Evolutionary conservation across 768 basidiomycete genomes (phyloP), one percentile per base, ranked within the genome.

Genomic region (Tylopilus subfusipes): DNA sequence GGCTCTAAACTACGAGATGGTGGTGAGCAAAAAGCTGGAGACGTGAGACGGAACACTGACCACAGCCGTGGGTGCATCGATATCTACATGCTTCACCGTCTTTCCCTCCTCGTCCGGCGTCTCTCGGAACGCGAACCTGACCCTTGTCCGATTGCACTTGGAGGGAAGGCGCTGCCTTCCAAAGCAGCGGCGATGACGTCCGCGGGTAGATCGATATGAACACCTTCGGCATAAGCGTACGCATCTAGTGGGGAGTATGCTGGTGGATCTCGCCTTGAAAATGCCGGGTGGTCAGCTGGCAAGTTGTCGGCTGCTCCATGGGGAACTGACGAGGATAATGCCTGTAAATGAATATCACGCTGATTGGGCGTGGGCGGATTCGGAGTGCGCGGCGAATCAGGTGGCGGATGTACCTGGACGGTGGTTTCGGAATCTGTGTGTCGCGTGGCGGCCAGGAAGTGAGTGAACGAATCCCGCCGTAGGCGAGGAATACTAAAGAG

Each of bases 171-270:
- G 42, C 76, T 78, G 9, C 87, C 87, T 71, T 93, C 94, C 61
- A 97, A 72, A 9, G 93, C 92, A 44, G 91, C 90, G 22, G 90
- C 82, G 62, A 97, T 93, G 53, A 96, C 82, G 61, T 97, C 94
- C 31, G 93, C 91, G 24, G 94, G 94, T 31, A 97, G 76, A 71
- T 97, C 92, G 45, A 95, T 85, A 48, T 90, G 90, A n/a, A 96
- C 90, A 29, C 93, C 94, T 39, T 92, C 93, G 48, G 84, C 76
- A 63, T 92, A 91, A 24, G 83, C 80, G 61, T 78, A 88, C n/a
- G 90, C 85, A 65, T 93, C 90, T 64, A 93, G 72, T n/a, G 91
- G 90, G 7, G 90, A 91, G 72, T 93, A 93, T 18, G 88, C 89
- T 24, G 92, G 92, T 21, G 91, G 91, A 57, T 88, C 86, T 53